Evolutionary conservation across 2,329 filamentous ascomycete genomes (phyloP).

Genomic region (Ascochyta pisi): DNA sequence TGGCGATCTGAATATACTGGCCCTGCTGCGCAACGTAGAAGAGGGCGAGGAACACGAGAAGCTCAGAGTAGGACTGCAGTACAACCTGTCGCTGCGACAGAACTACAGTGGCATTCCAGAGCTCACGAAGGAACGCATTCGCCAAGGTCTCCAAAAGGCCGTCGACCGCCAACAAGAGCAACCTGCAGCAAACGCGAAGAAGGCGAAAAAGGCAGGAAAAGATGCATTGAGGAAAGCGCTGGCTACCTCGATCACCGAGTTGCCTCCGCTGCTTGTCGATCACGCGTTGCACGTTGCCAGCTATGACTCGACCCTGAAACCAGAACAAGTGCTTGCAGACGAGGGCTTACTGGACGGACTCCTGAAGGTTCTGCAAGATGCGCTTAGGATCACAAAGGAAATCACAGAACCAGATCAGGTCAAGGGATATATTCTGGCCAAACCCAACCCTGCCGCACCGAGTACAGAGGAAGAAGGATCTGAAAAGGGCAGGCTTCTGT

Average conservation of each 20-base stretch:
- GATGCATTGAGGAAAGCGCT: conserved; percentile 81
- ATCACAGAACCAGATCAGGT: conserved; percentile 71
- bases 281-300: conserved; percentile 75
- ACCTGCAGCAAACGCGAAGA: conserved; percentile 62
- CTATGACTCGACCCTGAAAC: conserved; percentile 73
- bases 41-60: conserved; percentile 86
- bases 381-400: conserved; percentile 70
- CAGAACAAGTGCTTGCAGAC: conserved; percentile 73
- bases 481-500: conserved; percentile 65
- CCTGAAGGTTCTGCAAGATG: conserved; percentile 72
- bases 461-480: conserved; percentile 51
- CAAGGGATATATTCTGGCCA: conserved; percentile 89
- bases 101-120: conserved; percentile 79
- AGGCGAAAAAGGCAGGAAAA: conserved; percentile 75
- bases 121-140: conserved; percentile 76
- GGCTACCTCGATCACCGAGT: conserved; percentile 83
- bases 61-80: conserved; percentile 76
- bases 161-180: conserved; percentile 64
- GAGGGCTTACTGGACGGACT: conserved; percentile 70
- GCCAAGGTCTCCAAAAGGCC: conserved; percentile 70
- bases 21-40: conserved; percentile 78
- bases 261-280: conserved; percentile 86
- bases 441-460: conserved; percentile 49
- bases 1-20: conserved; percentile 79
- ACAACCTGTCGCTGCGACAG: conserved; percentile 81